Evolutionary conservation across 1,284 basidiomycete species (phyloP), one percentile per base, ranked within the genome.

Genomic region (Anthracocystis walkeri): DNA sequence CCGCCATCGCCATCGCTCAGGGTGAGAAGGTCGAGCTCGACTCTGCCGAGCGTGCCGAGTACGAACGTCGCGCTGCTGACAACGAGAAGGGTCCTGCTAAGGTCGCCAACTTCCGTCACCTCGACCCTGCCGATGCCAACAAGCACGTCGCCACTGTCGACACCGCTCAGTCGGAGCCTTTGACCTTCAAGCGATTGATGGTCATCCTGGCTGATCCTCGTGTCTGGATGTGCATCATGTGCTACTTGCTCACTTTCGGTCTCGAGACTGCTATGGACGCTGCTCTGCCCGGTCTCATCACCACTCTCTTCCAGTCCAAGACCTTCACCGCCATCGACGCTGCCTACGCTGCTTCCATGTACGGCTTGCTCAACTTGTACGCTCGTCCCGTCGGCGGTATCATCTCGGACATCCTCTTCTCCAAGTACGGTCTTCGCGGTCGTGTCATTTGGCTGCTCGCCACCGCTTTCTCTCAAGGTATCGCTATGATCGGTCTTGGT

Each of bases 221-320:
- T n/a, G 90, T 90, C 0, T 91, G 89, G 90, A 86, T 91, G 16
- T 89, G 89, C 1, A 84, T 88, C 1, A 77, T 90, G 12, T 88
- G 87, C 18, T 90, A 90, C 75, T 71, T 79, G 60, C 75, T 79
- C 63, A 75, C 77, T 21, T 90, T 91, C 67, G 90, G 90, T 0
- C 87, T 88, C 50, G 90, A 91, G 78, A 87, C 90, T 3, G 88
- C 88, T 1, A 87, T 91, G 42, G 89, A 91, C 67, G 88, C 89
- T 10, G 88, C 88, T 58, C 85, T 91, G 58, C 88, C 89, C 16
- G 88, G 86, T 62, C 85, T 89, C 21, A 82, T 90, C 29, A 88
- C 86, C 64, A 84, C 70, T 2, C 82, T 89, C 31, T 87, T 87
- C 78, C 58, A 70, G 29, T 65, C 57, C 25, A 71, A 76, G 3